Evolutionary conservation across 108 stramenopile genomes (phyloP).

Genomic region (Cyclotella distinguenda): DNA sequence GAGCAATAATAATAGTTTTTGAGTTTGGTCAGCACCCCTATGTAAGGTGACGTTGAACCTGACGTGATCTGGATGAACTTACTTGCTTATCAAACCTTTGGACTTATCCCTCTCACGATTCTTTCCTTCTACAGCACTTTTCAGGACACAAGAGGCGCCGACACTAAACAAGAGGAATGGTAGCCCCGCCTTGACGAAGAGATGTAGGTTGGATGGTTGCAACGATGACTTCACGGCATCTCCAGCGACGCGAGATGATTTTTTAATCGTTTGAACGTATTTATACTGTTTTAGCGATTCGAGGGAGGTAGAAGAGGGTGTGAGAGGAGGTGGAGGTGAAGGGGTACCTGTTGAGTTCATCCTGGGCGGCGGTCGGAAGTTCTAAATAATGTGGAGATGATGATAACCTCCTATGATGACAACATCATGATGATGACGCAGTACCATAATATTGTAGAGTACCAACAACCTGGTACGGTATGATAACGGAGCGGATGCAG

Average conservation of each 20-base stretch:
- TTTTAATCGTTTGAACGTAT: constrained; percentile 18
- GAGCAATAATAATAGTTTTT: background rate
- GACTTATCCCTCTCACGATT: constrained; percentile 76
- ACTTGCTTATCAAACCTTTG: constrained; percentile 73
- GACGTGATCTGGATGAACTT: constrained; percentile 7
- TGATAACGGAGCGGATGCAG: too few relatives aligned
- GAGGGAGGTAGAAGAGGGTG: background rate
- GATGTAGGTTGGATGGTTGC: constrained; percentile 49
- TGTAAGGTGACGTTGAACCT: background rate
- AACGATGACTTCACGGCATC: constrained; percentile 1
- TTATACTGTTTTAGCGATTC: constrained; percentile 21
- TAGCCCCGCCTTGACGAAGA: constrained; percentile 71
- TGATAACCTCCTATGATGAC: too few relatives aligned
- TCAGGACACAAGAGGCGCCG: constrained; percentile 74
- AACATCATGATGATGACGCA: too few relatives aligned
- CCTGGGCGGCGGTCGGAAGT: too few relatives aligned
- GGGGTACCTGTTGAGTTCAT: too few relatives aligned
- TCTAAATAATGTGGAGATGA: too few relatives aligned
- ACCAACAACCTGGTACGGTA: too few relatives aligned
- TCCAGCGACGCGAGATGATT: background rate
- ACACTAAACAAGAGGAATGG: constrained; percentile 82
- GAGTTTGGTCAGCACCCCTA: background rate
- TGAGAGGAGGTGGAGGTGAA: too few relatives aligned
- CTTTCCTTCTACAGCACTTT: constrained; percentile 82
- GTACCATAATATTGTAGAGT: too few relatives aligned